Percentiles rank a stretch among this genome's conserved stretches.
Conservation (phyloP, 2,329 filamentous ascomycete genomes). For the Neonectria sp. region DNA sequence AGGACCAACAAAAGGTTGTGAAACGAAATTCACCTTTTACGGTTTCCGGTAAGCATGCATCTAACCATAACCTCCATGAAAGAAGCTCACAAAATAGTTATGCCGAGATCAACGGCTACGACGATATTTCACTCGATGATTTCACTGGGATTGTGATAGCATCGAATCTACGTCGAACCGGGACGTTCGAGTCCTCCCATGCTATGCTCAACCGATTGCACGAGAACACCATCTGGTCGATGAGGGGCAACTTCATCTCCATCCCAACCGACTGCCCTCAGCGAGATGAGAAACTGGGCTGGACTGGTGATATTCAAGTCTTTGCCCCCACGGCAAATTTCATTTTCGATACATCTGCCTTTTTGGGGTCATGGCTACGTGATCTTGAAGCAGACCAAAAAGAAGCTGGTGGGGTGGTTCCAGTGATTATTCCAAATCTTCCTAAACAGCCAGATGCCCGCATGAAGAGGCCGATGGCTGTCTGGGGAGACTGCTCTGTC, state of each 20-base stretch:
- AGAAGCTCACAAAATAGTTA: neutral
- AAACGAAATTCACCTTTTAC: conserved; percentile 66
- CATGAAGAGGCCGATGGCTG: conserved; percentile 11
- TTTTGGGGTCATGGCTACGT: neutral
- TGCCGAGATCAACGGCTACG: conserved; percentile 27
- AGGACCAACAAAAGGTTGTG: conserved; percentile 29
- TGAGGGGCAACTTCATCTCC: conserved; percentile 69
- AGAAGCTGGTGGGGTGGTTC: neutral
- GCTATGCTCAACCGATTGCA: conserved; percentile 65
- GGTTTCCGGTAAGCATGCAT: conserved; percentile 69
- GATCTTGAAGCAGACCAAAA: neutral
- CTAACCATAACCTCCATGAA: conserved; percentile 57
- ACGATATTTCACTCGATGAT: conserved; percentile 10
- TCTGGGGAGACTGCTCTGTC: conserved; percentile 28
- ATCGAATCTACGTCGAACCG: conserved; percentile 62
- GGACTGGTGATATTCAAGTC: conserved; percentile 64
- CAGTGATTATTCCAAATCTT: neutral
- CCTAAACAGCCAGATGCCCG: neutral
- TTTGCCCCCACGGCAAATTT: conserved; percentile 65
- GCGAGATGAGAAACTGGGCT: conserved; percentile 65
- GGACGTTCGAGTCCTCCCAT: conserved; percentile 66
- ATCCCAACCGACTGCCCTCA: conserved; percentile 71
- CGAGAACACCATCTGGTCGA: conserved; percentile 66
- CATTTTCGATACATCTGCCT: conserved; percentile 44
- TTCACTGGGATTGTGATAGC: conserved; percentile 35